These are phyloP conservation scores for Onygenales sp. DNA, from an alignment of 2,329 filamentous ascomycete genomes.

Conservation along the genomic window DNA sequence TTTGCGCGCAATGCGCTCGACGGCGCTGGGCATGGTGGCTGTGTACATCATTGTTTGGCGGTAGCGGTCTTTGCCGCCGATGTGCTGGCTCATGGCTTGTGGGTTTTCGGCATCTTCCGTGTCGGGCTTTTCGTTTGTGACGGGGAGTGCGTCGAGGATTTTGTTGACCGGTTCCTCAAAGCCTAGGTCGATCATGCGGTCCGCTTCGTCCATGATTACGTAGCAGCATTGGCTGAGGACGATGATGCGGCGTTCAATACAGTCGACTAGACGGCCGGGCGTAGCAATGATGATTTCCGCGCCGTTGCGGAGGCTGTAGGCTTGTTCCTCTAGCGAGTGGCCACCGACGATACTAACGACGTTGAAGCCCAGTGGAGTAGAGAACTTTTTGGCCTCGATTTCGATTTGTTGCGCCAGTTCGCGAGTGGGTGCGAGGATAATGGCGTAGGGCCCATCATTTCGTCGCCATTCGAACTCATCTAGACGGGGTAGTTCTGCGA, in stretches of 20 bases:
- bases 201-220: slow-evolving; percentile 98
- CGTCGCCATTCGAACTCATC: slow-evolving; percentile 74
- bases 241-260: slow-evolving; percentile 83
- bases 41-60: slow-evolving; percentile 99
- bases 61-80: slow-evolving; percentile 70
- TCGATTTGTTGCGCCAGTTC: slow-evolving; percentile 98
- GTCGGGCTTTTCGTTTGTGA: slow-evolving; percentile 91
- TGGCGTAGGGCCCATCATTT: slow-evolving; percentile 93
- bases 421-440: slow-evolving; percentile 91
- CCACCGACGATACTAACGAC: slow-evolving; percentile 98
- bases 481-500: slow-evolving; percentile 76
- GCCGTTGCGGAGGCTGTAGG: slow-evolving; percentile 78
- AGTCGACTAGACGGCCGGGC: slow-evolving; percentile 91
- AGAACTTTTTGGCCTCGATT: slow-evolving; percentile 85
- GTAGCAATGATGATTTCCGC: slow-evolving; percentile 99
- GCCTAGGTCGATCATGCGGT: slow-evolving; percentile 97
- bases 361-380: slow-evolving; percentile 78
- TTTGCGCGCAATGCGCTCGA: slow-evolving; percentile 94
- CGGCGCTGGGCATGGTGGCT: slow-evolving; percentile 86
- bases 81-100: slow-evolving; percentile 69
- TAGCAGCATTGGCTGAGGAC: slow-evolving; percentile 97
- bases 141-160: slow-evolving; percentile 88
- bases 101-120: slow-evolving; percentile 83
- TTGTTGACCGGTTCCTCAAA: slow-evolving; percentile 98
- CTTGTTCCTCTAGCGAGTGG: slow-evolving; percentile 88